Percentiles rank a stretch among this genome's conserved stretches.
These are phyloP conservation scores for Fagopyrum homotropicum DNA, from an alignment of 148 eudicot genomes.

Conservation along the genomic window DNA sequence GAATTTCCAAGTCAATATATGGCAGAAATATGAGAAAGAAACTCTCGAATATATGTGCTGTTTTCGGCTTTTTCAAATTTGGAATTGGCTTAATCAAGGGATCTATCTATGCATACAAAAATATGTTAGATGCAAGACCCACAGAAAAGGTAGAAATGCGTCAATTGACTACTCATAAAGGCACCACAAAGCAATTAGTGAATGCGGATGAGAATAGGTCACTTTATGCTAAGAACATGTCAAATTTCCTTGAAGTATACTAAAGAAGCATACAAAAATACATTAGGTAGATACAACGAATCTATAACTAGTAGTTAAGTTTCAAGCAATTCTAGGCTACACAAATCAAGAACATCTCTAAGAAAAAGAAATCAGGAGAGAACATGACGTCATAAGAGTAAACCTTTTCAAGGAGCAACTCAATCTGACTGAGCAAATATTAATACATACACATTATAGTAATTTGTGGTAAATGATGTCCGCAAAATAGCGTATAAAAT, in stretches of 20 bases:
- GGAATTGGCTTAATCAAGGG: slow-evolving; percentile 17
- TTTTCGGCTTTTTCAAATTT: slow-evolving; percentile 14
- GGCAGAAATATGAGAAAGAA: slow-evolving; percentile 26
- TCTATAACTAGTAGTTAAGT: background rate
- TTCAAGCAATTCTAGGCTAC: slow-evolving; percentile 7
- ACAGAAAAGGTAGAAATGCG: background rate
- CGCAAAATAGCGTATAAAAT: slow-evolving; percentile 4
- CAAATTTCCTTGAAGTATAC: background rate
- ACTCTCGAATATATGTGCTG: background rate
- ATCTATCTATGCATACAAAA: background rate
- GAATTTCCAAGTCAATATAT: slow-evolving; percentile 41
- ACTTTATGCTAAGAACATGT: background rate
- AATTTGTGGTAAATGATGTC: slow-evolving; percentile 28
- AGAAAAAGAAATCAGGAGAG: background rate
- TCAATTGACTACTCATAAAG: no score
- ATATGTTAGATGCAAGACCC: background rate
- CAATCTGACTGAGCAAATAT: background rate
- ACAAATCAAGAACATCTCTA: background rate
- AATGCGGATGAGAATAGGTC: background rate
- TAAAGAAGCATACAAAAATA: background rate
- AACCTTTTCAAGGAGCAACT: background rate
- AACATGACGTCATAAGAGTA: slow-evolving; percentile 12
- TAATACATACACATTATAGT: slow-evolving; percentile 23
- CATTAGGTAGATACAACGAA: background rate
- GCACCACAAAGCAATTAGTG: background rate